Evolutionary conservation across 1,284 basidiomycete species (phyloP).

Genomic region (Salmacisia buchloeana): DNA sequence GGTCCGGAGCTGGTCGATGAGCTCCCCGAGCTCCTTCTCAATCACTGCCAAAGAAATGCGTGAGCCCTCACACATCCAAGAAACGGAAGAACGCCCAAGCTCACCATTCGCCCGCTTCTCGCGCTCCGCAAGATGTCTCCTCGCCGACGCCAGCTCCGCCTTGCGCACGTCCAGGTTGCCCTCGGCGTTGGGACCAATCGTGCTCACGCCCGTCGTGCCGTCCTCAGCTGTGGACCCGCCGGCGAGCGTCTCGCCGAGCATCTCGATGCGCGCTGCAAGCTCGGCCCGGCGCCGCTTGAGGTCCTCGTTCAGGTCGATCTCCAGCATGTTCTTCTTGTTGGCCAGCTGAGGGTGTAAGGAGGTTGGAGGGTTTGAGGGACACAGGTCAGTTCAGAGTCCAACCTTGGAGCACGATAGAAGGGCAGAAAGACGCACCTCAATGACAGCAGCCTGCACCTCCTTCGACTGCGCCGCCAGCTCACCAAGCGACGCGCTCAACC

Average conservation of each 20-base stretch:
- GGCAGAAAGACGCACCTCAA: slow-evolving; percentile 10
- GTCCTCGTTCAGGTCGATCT: slow-evolving; percentile 89
- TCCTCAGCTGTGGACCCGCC: slow-evolving; percentile 65
- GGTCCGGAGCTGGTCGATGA: slow-evolving; percentile 64
- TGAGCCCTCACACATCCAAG: background rate
- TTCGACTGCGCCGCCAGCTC: slow-evolving; percentile 66
- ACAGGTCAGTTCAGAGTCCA: background rate
- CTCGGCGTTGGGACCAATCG: slow-evolving; percentile 54
- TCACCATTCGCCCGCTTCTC: slow-evolving; percentile 63
- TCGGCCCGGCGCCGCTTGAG: slow-evolving; percentile 73
- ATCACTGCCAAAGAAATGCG: slow-evolving; percentile 28
- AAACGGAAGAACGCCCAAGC: slow-evolving; percentile 1
- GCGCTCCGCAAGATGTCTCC: slow-evolving; percentile 42
- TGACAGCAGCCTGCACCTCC: slow-evolving; percentile 52
- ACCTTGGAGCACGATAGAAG: no score
- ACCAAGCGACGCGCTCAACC: slow-evolving; percentile 72
- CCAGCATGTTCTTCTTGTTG: slow-evolving; percentile 70
- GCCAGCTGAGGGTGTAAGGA: slow-evolving; percentile 64
- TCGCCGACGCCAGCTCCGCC: slow-evolving; percentile 65
- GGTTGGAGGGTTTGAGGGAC: background rate
- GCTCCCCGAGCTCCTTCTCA: slow-evolving; percentile 58
- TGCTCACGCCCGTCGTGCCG: slow-evolving; percentile 67
- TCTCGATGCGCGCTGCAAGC: slow-evolving; percentile 69
- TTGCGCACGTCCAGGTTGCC: slow-evolving; percentile 63
- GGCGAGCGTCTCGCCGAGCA: slow-evolving; percentile 59